phyloP scores from a whole-genome alignment of 192 early-diverging fungal species.

The Thoreauomyces humboldtii region DNA sequence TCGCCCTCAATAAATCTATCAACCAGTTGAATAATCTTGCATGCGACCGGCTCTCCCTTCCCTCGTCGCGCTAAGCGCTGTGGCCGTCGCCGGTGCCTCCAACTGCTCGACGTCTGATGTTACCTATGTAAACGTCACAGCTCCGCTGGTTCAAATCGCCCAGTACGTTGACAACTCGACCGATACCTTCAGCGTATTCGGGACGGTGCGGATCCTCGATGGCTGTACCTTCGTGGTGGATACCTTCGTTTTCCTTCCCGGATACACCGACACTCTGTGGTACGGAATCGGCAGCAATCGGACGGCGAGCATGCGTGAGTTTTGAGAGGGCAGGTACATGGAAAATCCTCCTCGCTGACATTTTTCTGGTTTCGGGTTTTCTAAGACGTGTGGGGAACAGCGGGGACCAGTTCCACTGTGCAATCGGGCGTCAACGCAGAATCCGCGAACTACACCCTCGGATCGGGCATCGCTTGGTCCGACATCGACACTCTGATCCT shows the following conservation, averaged over 20 bases:
- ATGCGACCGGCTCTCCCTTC: too few relatives aligned
- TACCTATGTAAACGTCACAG: too few relatives aligned
- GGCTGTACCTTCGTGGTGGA: slow-evolving; percentile 14
- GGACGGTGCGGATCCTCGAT: slow-evolving; percentile 20
- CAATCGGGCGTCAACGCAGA: neutral
- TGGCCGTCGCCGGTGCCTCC: too few relatives aligned
- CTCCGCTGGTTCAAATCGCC: too few relatives aligned
- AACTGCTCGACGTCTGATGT: too few relatives aligned
- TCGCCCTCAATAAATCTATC: too few relatives aligned
- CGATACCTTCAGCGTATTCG: neutral
- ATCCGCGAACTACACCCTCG: neutral
- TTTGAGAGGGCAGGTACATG: too few relatives aligned
- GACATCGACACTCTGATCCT: slow-evolving; percentile 22
- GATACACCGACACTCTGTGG: neutral
- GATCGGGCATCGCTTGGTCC: neutral
- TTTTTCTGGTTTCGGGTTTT: too few relatives aligned
- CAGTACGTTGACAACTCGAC: neutral
- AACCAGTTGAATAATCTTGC: too few relatives aligned
- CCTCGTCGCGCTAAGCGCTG: too few relatives aligned
- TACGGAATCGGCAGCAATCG: slow-evolving; percentile 3
- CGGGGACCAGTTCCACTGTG: neutral
- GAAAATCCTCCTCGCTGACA: too few relatives aligned
- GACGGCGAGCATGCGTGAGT: neutral
- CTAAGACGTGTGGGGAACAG: neutral
- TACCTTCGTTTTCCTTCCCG: slow-evolving; percentile 8